Percentiles rank a stretch among this genome's conserved stretches.
Evolutionary conservation across 192 early-diverging fungal genomes (phyloP).

Genomic region (Chytriomyces sp.): DNA sequence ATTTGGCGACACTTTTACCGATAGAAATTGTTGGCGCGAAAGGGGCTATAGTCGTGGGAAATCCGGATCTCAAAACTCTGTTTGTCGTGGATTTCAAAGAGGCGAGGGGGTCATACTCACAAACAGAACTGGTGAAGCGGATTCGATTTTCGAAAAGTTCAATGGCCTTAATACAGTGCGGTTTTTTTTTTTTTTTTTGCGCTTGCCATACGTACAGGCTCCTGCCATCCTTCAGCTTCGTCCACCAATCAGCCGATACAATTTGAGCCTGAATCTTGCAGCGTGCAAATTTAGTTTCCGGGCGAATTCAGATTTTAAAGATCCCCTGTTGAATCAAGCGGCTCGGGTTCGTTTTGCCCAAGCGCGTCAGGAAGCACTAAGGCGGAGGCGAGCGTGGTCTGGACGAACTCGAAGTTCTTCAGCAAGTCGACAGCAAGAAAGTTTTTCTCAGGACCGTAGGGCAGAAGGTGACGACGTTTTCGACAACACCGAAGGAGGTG

Average conservation of each 20-base stretch:
- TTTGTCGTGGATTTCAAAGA: slow-evolving; percentile 64
- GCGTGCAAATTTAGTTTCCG: slow-evolving; percentile 61
- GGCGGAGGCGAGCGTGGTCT: not conserved
- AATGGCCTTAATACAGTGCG: too few species aligned
- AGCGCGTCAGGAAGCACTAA: not conserved
- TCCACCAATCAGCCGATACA: slow-evolving; percentile 63
- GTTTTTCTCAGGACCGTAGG: slow-evolving; percentile 26
- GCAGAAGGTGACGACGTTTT: slow-evolving; percentile 30
- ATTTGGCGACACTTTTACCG: slow-evolving; percentile 56
- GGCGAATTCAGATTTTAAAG: slow-evolving; percentile 69
- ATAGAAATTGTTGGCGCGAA: slow-evolving; percentile 66
- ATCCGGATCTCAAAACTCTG: slow-evolving; percentile 67
- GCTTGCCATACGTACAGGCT: not conserved
- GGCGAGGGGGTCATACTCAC: slow-evolving; percentile 60
- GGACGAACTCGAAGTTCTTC: too few species aligned
- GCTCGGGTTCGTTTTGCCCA: slow-evolving; percentile 41
- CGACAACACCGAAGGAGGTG: not conserved
- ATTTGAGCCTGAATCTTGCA: slow-evolving; percentile 56
- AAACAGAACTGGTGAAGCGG: not conserved
- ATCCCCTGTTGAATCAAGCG: slow-evolving; percentile 53
- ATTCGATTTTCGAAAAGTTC: too few species aligned
- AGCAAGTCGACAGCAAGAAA: not conserved
- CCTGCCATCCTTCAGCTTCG: not conserved
- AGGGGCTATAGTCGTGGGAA: slow-evolving; percentile 75
- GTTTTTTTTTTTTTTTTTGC: too few species aligned